A percentile compares a stretch with the other conserved stretches of the same genome.
Evolutionary conservation across 2,329 filamentous ascomycete species (phyloP).

Genomic region (Trichophyton simii): DNA sequence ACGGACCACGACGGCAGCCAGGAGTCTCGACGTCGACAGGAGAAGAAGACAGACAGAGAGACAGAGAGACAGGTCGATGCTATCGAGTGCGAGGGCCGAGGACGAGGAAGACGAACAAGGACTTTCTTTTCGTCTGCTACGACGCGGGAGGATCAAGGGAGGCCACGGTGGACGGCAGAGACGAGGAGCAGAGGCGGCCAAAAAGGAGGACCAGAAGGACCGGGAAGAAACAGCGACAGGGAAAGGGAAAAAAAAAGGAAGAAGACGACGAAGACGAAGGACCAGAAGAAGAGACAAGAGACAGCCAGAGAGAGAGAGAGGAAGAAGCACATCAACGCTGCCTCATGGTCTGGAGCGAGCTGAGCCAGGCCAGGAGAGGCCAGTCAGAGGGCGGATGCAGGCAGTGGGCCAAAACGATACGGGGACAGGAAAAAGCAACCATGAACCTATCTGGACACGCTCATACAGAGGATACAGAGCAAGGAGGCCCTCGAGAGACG

Average conservation of each 20-base stretch:
- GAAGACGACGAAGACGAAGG: neutral
- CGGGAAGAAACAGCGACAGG: neutral
- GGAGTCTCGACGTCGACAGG: neutral
- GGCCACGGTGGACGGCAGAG: neutral
- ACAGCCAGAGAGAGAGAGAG: neutral
- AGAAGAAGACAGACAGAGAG: neutral
- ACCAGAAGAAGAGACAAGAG: too few relatives aligned
- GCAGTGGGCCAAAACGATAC: neutral
- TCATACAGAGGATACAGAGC: neutral
- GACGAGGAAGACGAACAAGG: neutral
- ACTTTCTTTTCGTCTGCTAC: neutral
- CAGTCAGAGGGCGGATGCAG: neutral
- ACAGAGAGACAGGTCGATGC: neutral
- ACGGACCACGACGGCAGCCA: neutral
- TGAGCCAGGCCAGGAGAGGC: neutral
- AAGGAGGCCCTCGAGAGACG: neutral
- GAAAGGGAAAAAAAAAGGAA: too few relatives aligned
- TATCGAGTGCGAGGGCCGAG: neutral
- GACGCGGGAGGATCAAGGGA: neutral
- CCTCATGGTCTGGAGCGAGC: neutral
- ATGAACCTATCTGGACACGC: neutral
- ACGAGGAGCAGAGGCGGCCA: neutral
- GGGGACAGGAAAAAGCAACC: neutral
- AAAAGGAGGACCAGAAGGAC: neutral
- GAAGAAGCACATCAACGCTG: neutral